These are phyloP conservation scores for Tuctoria greenei DNA, from an alignment of 176 grass and related monocot species.

Conservation along the genomic window DNA sequence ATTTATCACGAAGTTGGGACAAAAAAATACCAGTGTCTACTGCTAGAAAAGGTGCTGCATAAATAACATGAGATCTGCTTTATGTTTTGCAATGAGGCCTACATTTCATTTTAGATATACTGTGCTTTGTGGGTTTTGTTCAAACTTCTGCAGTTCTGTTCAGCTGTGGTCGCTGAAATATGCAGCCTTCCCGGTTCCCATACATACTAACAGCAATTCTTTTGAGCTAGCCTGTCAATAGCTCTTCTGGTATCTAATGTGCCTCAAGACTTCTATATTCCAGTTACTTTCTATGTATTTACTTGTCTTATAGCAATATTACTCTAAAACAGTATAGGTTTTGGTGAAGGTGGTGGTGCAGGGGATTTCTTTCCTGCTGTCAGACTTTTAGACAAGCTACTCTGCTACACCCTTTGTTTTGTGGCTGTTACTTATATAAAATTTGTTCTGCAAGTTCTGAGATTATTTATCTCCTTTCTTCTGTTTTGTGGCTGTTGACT, in stretches of 20 bases:
- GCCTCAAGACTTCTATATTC: neutral
- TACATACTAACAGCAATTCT: neutral
- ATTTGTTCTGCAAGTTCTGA: too few species aligned
- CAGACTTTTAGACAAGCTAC: too few species aligned
- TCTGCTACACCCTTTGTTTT: too few species aligned
- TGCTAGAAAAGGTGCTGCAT: neutral
- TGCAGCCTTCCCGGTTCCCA: too few species aligned
- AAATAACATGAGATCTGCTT: neutral
- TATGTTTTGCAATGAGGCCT: too few species aligned
- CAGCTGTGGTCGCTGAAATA: conserved; percentile 2
- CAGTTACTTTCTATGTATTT: neutral
- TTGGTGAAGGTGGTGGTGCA: too few species aligned
- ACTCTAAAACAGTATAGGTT: too few species aligned
- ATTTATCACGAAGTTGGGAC: neutral
- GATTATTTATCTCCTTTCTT: too few species aligned
- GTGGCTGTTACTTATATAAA: too few species aligned
- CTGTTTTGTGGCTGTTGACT: too few species aligned
- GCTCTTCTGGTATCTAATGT: neutral
- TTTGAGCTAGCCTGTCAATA: conserved; percentile 10
- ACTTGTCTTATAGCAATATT: neutral
- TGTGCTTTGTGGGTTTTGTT: neutral
- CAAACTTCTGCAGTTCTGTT: neutral
- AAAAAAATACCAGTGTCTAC: neutral
- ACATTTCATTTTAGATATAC: neutral
- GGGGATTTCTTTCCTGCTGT: too few species aligned